These are phyloP conservation scores for Sarocladium strictum DNA, from an alignment of 2,329 filamentous ascomycete species.

Conservation along the genomic window DNA sequence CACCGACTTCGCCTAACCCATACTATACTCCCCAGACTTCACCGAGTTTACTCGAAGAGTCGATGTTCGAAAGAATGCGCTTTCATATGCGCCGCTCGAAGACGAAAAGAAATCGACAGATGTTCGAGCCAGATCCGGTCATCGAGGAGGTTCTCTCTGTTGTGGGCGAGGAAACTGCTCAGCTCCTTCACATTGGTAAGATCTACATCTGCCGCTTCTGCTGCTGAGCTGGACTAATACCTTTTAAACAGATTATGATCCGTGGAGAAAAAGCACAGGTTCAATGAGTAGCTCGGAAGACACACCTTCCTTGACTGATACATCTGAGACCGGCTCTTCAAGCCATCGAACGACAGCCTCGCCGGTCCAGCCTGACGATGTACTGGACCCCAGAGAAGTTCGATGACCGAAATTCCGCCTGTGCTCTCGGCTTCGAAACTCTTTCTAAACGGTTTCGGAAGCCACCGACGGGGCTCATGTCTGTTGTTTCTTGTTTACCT, in stretches of 20 bases:
- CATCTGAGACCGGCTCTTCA: not conserved
- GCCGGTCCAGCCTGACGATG: too few species aligned
- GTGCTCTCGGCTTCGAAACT: too few species aligned
- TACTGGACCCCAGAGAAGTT: too few species aligned
- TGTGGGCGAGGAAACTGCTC: not conserved
- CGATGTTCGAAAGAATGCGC: not conserved
- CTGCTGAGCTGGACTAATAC: not conserved
- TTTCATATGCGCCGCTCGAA: not conserved
- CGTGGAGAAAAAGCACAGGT: not conserved
- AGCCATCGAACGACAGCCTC: not conserved
- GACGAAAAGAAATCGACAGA: not conserved
- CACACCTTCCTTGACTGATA: not conserved
- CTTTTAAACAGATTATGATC: not conserved
- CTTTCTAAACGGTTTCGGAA: too few species aligned
- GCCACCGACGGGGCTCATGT: too few species aligned
- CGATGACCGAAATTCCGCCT: too few species aligned
- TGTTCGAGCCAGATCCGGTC: constrained; percentile 23
- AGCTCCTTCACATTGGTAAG: not conserved
- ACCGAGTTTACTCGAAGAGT: constrained; percentile 1
- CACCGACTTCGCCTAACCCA: constrained; percentile 9
- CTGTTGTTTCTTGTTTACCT: too few species aligned
- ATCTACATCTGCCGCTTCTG: too few species aligned
- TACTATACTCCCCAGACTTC: constrained; percentile 11
- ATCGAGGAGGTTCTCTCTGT: constrained; percentile 25
- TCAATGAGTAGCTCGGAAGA: not conserved